A percentile compares a stretch with the other conserved stretches of the same genome.
These are phyloP conservation scores for Silene noctiflora DNA, from an alignment of 179 eudicot genomes.

Conservation along the genomic window DNA sequence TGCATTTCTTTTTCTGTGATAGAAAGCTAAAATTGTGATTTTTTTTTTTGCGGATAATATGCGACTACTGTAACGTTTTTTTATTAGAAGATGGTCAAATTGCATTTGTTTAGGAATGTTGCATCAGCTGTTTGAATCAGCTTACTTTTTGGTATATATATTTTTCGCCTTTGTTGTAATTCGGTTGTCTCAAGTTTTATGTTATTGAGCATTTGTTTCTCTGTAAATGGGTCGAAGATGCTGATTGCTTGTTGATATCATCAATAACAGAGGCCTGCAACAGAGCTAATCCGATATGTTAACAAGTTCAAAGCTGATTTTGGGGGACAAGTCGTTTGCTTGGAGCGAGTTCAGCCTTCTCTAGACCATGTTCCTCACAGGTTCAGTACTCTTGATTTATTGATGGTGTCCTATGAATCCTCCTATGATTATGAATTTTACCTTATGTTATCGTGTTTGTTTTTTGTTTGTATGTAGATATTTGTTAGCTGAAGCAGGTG, in stretches of 20 bases:
- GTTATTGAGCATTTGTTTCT: neutral
- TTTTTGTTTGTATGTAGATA: slow-evolving; percentile 48
- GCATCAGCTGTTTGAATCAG: neutral
- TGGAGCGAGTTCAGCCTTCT: slow-evolving; percentile 97
- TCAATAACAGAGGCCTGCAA: slow-evolving; percentile 64
- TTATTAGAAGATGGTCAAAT: neutral
- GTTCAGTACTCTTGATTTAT: slow-evolving; percentile 28
- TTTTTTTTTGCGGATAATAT: neutral
- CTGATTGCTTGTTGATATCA: slow-evolving; percentile 14
- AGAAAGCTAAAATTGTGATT: neutral
- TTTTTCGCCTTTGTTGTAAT: neutral
- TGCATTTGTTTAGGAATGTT: neutral
- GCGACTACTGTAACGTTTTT: neutral
- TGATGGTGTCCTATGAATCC: slow-evolving; percentile 1
- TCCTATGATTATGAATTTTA: neutral
- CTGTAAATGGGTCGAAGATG: neutral
- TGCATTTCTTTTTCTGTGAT: neutral
- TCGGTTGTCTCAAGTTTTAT: neutral
- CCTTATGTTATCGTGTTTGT: neutral
- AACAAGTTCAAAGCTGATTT: slow-evolving; percentile 90
- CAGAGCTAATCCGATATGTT: slow-evolving; percentile 76
- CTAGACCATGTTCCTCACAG: slow-evolving; percentile 98
- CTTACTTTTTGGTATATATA: neutral
- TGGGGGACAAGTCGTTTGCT: slow-evolving; percentile 77
- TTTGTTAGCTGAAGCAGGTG: slow-evolving; percentile 92